These are phyloP conservation scores for Entomortierella parvispora DNA, from an alignment of 192 early-diverging fungal species.

Conservation along the genomic window DNA sequence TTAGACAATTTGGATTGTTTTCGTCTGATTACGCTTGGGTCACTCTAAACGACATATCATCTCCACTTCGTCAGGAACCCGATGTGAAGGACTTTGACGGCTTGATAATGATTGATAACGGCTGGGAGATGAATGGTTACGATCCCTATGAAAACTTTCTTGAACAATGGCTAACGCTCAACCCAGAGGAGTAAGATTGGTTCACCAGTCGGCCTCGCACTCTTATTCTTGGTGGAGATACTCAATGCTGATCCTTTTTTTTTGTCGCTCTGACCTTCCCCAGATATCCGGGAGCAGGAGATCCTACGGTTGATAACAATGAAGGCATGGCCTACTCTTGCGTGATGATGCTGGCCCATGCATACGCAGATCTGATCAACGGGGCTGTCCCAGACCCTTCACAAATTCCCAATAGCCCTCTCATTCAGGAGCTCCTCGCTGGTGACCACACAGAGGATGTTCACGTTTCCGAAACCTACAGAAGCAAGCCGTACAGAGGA, in stretches of 20 bases:
- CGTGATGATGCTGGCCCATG: slow-evolving; percentile 57
- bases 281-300: slow-evolving; percentile 55
- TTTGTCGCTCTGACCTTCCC: background rate
- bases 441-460: slow-evolving; percentile 11
- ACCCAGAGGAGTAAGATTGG: slow-evolving; percentile 45
- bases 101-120: slow-evolving; percentile 56
- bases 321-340: slow-evolving; percentile 62
- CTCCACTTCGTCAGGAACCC: background rate
- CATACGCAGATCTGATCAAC: slow-evolving; percentile 33
- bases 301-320: slow-evolving; percentile 39
- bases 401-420: background rate
- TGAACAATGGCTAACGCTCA: slow-evolving; percentile 41
- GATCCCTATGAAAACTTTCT: slow-evolving; percentile 56
- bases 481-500: slow-evolving; percentile 8
- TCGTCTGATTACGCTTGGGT: slow-evolving; percentile 28
- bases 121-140: slow-evolving; percentile 52
- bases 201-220: background rate
- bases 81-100: slow-evolving; percentile 26
- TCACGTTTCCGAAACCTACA: background rate
- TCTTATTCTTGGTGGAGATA: background rate
- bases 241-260: background rate
- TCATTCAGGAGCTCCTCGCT: background rate
- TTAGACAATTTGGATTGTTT: slow-evolving; percentile 19
- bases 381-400: background rate
- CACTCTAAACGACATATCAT: slow-evolving; percentile 15